These are phyloP conservation scores for Pestalotiopsis sp. DNA, from an alignment of 2,329 filamentous ascomycete genomes.

Conservation along the genomic window DNA sequence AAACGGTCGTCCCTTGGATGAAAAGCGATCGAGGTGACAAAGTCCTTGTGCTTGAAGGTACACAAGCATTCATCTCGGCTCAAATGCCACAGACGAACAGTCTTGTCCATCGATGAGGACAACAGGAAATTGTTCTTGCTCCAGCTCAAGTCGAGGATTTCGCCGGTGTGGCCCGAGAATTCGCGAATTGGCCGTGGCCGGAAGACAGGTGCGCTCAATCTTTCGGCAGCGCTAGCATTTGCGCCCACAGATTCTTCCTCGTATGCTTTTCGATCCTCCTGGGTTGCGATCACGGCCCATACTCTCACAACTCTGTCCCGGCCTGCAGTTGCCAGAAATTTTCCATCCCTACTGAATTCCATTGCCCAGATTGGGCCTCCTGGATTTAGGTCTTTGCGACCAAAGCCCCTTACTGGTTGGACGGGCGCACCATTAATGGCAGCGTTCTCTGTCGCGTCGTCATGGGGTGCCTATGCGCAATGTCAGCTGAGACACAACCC, in stretches of 20 bases:
- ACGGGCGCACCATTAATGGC: conserved; percentile 16
- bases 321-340: conserved; percentile 87
- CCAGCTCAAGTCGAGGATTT: conserved; percentile 92
- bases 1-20: conserved; percentile 95
- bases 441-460: conserved; percentile 18
- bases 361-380: conserved; percentile 84
- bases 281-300: conserved; percentile 83
- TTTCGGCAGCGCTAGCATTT: conserved; percentile 55
- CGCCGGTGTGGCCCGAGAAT: conserved; percentile 80
- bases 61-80: conserved; percentile 84
- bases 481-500: not conserved
- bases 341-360: conserved; percentile 91
- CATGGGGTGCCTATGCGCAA: conserved; percentile 11
- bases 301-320: conserved; percentile 84
- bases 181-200: conserved; percentile 75
- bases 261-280: conserved; percentile 74
- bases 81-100: conserved; percentile 90
- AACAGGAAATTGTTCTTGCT: conserved; percentile 98
- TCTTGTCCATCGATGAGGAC: conserved; percentile 98
- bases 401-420: conserved; percentile 19
- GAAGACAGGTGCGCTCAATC: conserved; percentile 89
- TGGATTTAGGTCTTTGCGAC: conserved; percentile 39
- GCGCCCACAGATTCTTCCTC: conserved; percentile 64
- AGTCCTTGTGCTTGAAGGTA: conserved; percentile 92
- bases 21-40: conserved; percentile 92